Evolutionary conservation across 129 eudicot genomes (phyloP).

Genomic region (Dittrichia graveolens): DNA sequence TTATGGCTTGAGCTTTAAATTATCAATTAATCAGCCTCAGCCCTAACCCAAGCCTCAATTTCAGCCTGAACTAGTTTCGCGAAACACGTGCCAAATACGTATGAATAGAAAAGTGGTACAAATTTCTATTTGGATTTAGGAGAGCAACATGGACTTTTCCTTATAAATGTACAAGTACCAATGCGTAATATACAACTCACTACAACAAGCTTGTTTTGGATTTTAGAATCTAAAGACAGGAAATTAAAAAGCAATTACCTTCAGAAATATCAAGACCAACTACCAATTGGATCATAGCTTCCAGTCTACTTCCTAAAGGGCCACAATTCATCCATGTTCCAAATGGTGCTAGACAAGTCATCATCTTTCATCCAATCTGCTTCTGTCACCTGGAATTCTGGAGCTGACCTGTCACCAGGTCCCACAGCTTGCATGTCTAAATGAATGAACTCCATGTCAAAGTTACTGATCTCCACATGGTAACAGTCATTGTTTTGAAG

Average conservation of each 20-base stretch:
- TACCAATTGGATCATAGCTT: not conserved
- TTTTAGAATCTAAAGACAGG: not conserved
- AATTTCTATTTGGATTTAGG: too few relatives aligned
- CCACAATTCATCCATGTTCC: constrained; percentile 49
- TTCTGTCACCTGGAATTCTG: constrained; percentile 31
- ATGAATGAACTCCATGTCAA: constrained; percentile 28
- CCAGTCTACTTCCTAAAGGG: constrained; percentile 30
- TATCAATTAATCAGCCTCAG: too few relatives aligned
- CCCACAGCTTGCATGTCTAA: constrained; percentile 24
- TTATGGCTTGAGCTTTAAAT: too few relatives aligned
- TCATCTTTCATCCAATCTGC: constrained; percentile 40
- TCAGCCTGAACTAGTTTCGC: too few relatives aligned
- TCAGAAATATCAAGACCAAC: constrained; percentile 17
- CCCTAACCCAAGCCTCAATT: too few relatives aligned
- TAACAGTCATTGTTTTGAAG: constrained; percentile 17
- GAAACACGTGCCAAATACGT: too few relatives aligned
- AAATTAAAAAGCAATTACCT: not conserved
- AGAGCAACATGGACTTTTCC: too few relatives aligned
- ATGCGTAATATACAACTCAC: constrained; percentile 29
- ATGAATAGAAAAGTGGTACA: too few relatives aligned
- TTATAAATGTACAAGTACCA: constrained; percentile 4
- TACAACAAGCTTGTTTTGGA: not conserved
- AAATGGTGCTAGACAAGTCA: constrained; percentile 35
- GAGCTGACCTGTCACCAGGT: constrained; percentile 21
- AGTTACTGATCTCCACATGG: constrained; percentile 24